Evolutionary conservation across 2,329 filamentous ascomycete species (phyloP).

Genomic region (Colletotrichum abscissum): DNA sequence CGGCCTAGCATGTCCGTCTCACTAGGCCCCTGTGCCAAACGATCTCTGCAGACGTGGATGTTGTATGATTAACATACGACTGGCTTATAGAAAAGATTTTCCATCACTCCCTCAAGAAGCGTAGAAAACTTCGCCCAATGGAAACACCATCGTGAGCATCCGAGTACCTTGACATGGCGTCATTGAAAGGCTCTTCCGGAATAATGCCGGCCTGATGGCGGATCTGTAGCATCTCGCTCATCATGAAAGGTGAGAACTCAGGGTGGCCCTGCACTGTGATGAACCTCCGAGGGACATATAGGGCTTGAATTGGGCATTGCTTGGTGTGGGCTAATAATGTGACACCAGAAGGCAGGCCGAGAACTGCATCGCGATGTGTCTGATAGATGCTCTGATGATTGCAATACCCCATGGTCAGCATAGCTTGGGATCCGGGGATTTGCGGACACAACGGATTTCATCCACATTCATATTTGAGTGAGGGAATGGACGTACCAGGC

Average conservation of each 20-base stretch:
- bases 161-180: neutral
- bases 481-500: neutral
- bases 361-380: neutral
- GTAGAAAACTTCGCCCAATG: neutral
- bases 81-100: fast-evolving
- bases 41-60: too few species aligned
- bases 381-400: neutral
- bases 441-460: neutral
- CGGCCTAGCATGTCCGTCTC: too few species aligned
- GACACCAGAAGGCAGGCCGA: neutral
- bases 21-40: too few species aligned
- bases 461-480: neutral
- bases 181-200: neutral
- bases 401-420: neutral
- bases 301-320: neutral
- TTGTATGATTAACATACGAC: neutral
- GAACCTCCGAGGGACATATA: neutral
- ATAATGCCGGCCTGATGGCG: neutral
- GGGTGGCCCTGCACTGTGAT: neutral
- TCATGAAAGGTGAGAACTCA: neutral
- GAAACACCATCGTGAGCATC: neutral
- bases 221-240: neutral
- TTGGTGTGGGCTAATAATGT: neutral
- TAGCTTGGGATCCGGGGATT: too few species aligned
- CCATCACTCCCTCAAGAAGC: neutral